Percentiles rank a stretch among this genome's conserved stretches.
phyloP scores from a whole-genome alignment of 164 flowering plant genomes.

The Sedum album region DNA sequence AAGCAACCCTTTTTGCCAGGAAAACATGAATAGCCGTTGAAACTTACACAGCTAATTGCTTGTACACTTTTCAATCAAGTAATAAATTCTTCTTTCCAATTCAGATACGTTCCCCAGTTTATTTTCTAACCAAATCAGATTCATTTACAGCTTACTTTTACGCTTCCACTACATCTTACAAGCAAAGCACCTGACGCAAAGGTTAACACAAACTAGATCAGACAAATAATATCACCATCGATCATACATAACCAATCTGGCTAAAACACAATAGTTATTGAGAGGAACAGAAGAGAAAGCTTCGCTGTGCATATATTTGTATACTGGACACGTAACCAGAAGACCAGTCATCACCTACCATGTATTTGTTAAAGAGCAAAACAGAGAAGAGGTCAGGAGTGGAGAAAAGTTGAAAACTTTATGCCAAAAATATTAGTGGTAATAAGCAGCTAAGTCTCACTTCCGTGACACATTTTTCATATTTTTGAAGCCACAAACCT shows the following conservation, averaged over 20 bases:
- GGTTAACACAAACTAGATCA: too few relatives aligned
- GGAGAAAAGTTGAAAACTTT: too few relatives aligned
- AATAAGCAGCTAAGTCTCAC: too few relatives aligned
- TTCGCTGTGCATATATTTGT: too few relatives aligned
- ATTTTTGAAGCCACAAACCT: too few relatives aligned
- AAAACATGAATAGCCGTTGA: neutral
- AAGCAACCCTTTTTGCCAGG: neutral
- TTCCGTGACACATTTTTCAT: too few relatives aligned
- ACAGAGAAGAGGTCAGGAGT: too few relatives aligned
- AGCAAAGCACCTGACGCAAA: too few relatives aligned
- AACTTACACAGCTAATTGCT: neutral
- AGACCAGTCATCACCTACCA: conserved; percentile 12
- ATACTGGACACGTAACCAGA: too few relatives aligned
- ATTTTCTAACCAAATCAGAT: neutral
- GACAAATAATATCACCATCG: too few relatives aligned
- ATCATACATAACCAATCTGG: neutral
- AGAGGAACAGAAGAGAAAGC: neutral
- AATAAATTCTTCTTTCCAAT: neutral
- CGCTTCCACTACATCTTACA: too few relatives aligned
- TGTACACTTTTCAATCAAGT: neutral
- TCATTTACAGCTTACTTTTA: neutral
- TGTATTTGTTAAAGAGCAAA: conserved; percentile 3
- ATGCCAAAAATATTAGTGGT: too few relatives aligned
- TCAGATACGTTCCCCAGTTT: neutral
- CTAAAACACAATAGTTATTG: neutral